Evolutionary conservation across 73 alveolate genomes (phyloP), one percentile per base, ranked within the genome.

Genomic region (Paramecium sonneborni): DNA sequence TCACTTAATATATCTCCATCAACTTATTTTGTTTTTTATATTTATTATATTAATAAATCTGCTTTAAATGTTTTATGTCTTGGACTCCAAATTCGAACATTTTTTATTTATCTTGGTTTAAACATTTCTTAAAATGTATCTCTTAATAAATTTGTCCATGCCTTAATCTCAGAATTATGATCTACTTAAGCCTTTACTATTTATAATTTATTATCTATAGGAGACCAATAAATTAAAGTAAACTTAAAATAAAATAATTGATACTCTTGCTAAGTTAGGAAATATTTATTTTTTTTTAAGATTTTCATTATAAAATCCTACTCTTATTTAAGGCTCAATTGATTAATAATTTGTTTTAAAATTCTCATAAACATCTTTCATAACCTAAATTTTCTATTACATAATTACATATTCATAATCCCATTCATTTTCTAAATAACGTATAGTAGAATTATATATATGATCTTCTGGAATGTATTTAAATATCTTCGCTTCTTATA

Each of bases 221-320:
- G 84, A 26, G 52, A 62, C 52, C 8, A 62, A 62, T 62, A 62
- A 11, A 62, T 62, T 26, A 62, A 30, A 62, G 84, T 62, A 32
- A 62, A 62, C 84, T 62, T 30, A 5, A 62, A 30, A 23, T 23
- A 1, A 28, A 18, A 32, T 5, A 7, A 72, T 52, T 34, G 5
- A 15, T 72, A 72, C 86, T 72, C 57, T 72, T 72, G 55, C 58
- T 35, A 72, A 72, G 14, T 72, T 72, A 41, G 57, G 35, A 38
- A 28, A 72, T 35, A 72, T 35, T 18, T 35, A 15, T 10, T 38
- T 32, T 18, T 62, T 34, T 38, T 72, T 72, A 35, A 32, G 35
- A 0, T 12, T 38, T 10, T 38, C 86, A 34, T 38, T 18, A 32
- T 72, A 72, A 37, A 72, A 32, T 4, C 86, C 86, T 6, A 38